Conservation (phyloP, 305 asterid species). For the Nicotiana rustica region DNA sequence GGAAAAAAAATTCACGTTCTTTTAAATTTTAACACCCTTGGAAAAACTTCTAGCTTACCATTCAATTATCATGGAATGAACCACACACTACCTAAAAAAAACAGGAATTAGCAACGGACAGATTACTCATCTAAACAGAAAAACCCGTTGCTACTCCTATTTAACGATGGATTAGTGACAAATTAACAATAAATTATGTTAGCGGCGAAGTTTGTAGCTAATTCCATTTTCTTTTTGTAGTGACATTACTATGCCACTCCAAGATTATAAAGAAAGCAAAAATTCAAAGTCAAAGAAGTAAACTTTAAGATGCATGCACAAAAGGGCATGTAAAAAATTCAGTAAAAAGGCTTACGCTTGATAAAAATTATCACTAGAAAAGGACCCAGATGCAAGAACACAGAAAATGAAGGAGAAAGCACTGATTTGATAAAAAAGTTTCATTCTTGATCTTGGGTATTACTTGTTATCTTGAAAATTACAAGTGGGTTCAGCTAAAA, state of each 20-base stretch:
- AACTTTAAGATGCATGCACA: not conserved
- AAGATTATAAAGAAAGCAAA: not conserved
- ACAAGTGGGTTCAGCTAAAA: constrained; percentile 33
- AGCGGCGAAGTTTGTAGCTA: too few relatives aligned
- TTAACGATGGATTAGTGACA: too few relatives aligned
- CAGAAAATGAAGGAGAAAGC: constrained; percentile 51
- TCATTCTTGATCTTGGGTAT: constrained; percentile 62
- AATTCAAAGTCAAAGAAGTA: constrained; percentile 1
- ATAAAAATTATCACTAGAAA: constrained; percentile 61
- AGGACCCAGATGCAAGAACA: constrained; percentile 51
- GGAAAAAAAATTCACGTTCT: too few relatives aligned
- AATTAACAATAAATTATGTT: too few relatives aligned
- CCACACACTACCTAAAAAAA: too few relatives aligned
- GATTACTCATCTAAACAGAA: too few relatives aligned
- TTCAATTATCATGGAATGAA: not conserved
- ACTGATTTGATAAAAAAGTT: constrained; percentile 47
- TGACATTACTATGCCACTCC: not conserved
- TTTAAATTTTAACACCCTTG: too few relatives aligned
- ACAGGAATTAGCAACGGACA: too few relatives aligned
- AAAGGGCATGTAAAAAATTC: not conserved
- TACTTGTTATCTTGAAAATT: constrained; percentile 45
- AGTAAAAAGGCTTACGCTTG: constrained; percentile 73
- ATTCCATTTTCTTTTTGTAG: too few relatives aligned
- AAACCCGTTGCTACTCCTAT: too few relatives aligned
- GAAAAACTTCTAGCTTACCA: not conserved